These are phyloP conservation scores for Psilocybe subaeruginosa DNA, from an alignment of 768 basidiomycete genomes.

Conservation along the genomic window DNA sequence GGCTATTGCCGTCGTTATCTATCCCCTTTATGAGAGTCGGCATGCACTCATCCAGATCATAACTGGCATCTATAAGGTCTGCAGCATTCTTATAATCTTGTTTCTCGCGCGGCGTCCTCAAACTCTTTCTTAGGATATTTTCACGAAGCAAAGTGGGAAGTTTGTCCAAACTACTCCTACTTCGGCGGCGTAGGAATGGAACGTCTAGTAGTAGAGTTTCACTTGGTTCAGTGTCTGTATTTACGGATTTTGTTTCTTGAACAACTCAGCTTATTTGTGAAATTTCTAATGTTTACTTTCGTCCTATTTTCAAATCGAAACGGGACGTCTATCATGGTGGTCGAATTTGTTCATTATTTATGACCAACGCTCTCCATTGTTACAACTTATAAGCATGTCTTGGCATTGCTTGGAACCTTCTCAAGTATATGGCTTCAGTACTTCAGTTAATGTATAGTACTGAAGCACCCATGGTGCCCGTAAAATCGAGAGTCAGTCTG, in stretches of 20 bases:
- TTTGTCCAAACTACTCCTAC: conserved; percentile 18
- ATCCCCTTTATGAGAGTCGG: conserved; percentile 87
- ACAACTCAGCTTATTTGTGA: too few relatives aligned
- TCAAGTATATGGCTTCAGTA: too few relatives aligned
- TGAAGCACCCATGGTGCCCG: too few relatives aligned
- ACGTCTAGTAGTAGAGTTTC: too few relatives aligned
- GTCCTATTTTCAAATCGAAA: too few relatives aligned
- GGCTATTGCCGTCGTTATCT: conserved; percentile 74
- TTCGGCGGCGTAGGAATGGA: neutral
- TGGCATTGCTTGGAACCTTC: neutral
- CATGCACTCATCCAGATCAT: conserved; percentile 60
- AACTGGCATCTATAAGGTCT: conserved; percentile 67
- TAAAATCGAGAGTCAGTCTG: too few relatives aligned
- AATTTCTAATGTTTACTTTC: too few relatives aligned
- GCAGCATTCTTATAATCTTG: neutral
- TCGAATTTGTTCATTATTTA: too few relatives aligned
- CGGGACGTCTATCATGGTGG: too few relatives aligned
- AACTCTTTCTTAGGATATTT: conserved; percentile 30
- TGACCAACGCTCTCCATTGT: neutral
- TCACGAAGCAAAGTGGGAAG: conserved; percentile 35
- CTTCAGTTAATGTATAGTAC: too few relatives aligned
- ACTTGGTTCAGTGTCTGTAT: too few relatives aligned
- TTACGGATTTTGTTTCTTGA: too few relatives aligned
- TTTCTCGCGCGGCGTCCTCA: neutral
- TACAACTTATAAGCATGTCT: neutral